Evolutionary conservation across 192 early-diverging fungal species (phyloP), one percentile per base, ranked within the genome.

Genomic region (Mortierella claussenii): DNA sequence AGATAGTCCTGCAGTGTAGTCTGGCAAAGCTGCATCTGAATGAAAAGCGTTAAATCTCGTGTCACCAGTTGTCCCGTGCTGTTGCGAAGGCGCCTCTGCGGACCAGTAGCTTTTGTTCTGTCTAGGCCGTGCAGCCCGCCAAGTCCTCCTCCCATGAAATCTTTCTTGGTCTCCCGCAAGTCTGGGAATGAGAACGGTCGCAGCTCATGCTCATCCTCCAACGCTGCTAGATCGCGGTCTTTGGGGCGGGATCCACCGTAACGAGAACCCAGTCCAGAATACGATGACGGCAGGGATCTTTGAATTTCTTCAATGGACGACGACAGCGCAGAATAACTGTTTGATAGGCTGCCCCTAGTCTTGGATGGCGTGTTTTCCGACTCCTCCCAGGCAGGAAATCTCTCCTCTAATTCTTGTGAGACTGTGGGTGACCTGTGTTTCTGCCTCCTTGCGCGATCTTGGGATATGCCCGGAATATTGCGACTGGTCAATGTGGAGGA

Each of bases 11-110:
- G 84, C 23, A 93, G 73, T 1, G 88, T 90, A 48, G 79, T 89
- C 55, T 86, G 85, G 58, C 96, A 99, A 30, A 99, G 83, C 67
- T 99, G 95, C 97, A 99, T 95, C 65, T 96, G 93, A 50, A 95
- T 89, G 75, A 90, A 93, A 28, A 94, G 64, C 0, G 84, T 89
- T 53, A 80, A 83, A 18, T 81, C 81, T 0, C 76, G 59, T 15
- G 69, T 51, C 4, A 76, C 47, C n/a, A 67, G 27, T 26, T 50
- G 56, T 9, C 64, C 59, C 11, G 52, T 40, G 27, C 65, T 44
- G 27, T 62, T 67, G 8, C 59, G 56, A 23, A 27, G 36, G 8
- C 21, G 42, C 31, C 69, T 46, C 4, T 44, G 57, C 12, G 13
- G 34, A 26, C 26, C 6, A 13, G n/a, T 43, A 2, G 23, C 13